Evolutionary conservation across 2,329 filamentous ascomycete species (phyloP).

Genomic region (Fusarium brachygibbosum): DNA sequence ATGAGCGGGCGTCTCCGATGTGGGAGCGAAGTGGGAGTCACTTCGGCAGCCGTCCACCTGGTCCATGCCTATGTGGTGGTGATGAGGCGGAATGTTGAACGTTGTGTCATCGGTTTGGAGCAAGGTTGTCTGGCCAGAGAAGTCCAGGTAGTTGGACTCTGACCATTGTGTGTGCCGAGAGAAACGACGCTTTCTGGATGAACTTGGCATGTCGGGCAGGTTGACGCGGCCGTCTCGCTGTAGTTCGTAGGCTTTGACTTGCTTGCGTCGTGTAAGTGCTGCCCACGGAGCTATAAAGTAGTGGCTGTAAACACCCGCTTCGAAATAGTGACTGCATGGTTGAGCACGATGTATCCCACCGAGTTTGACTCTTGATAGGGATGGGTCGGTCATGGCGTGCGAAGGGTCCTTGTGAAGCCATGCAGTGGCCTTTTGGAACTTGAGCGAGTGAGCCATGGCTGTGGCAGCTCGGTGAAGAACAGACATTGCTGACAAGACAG

Average conservation of each 20-base stretch:
- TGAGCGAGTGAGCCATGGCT: conserved; percentile 53
- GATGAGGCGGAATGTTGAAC: not conserved
- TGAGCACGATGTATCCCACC: conserved; percentile 61
- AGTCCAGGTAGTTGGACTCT: conserved; percentile 18
- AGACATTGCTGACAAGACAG: conserved; percentile 52
- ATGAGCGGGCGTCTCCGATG: conserved; percentile 11
- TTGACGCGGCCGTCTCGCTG: conserved; percentile 32
- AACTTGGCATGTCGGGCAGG: conserved; percentile 23
- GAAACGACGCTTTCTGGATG: conserved; percentile 19
- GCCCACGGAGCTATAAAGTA: conserved; percentile 51
- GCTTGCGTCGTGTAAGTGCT: conserved; percentile 26
- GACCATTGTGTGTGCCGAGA: not conserved
- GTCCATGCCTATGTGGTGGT: conserved; percentile 26
- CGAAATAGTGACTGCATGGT: conserved; percentile 57
- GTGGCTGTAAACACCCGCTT: conserved; percentile 49
- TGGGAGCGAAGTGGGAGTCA: conserved; percentile 36
- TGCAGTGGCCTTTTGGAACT: conserved; percentile 50
- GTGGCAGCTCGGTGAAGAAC: conserved; percentile 51
- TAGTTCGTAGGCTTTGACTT: conserved; percentile 44
- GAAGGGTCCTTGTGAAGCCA: conserved; percentile 51
- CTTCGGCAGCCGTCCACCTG: conserved; percentile 12
- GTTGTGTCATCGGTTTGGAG: not conserved
- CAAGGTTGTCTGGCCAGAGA: conserved; percentile 16
- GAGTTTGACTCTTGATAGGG: conserved; percentile 53
- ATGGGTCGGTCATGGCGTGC: conserved; percentile 27